Base-by-base conservation (phyloP, 2,329 filamentous ascomycete species). In the Knufia petricola region DNA sequence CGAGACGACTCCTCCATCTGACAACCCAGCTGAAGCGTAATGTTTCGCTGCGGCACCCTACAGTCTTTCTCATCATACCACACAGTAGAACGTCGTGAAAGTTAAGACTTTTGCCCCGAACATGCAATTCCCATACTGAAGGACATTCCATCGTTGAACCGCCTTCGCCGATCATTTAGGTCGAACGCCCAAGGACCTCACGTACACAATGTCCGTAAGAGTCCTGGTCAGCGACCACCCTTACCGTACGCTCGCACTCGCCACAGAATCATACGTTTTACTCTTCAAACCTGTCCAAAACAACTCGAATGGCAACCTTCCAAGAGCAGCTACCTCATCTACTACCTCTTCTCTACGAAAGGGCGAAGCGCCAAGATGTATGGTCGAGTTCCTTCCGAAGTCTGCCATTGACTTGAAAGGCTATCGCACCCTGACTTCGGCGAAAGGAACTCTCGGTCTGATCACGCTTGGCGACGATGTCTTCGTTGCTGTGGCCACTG, bases 401-500 rank as follows among this genome's bases (percentile, higher is more conserved):
- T 75, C 79, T 30, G 72, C 77, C 39, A 72, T 81, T 49, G 77
- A 92, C 54, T 71, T 94, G 51, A 76, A 73, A 58, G 84, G 87
- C 54, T 95, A 90, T 67, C 80, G 86, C 37, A 75, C 82, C 10
- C 70, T 95, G 51, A 85, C 85, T 40, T 81, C 82, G 13, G 84
- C 89, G 28, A 82, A 87, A 62, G 90, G 90, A 48, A 96, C 89
- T 0, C 71, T 96, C 39, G 90, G 90, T 1, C 71, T 96, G 53
- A 90, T 95, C 58, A 84, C 87, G 0, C 77, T 94, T 53, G 80
- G 82, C 54, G 76, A 80, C 51, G 87, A 95, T 69, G 82, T 95
- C 12, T 96, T 96, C 64, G 72, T 96, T 13, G 92, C 88, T 52
- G 84, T 95, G 50, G 85, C 96, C 46, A 94, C 85, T 23, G 79